A percentile compares a stretch with the other conserved stretches of the same genome.
Conservation (phyloP, 768 basidiomycete species). For the Xerocomellus chrysenteron region DNA sequence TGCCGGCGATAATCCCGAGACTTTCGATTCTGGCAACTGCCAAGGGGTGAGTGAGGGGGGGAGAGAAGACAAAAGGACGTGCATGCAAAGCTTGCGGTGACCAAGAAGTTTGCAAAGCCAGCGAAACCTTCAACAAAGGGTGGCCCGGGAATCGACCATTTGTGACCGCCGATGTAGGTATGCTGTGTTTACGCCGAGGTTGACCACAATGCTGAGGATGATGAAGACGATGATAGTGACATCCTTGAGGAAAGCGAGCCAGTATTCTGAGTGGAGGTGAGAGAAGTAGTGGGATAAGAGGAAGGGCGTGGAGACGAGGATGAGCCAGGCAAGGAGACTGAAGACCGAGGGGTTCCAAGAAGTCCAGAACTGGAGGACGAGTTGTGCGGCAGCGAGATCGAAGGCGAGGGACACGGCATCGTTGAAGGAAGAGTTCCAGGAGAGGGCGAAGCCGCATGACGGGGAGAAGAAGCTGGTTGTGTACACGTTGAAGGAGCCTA, state of each 20-base stretch:
- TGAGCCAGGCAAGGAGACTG: conserved; percentile 71
- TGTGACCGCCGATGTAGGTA: conserved; percentile 63
- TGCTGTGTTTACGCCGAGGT: conserved; percentile 74
- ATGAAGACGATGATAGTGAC: conserved; percentile 76
- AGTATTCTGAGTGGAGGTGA: conserved; percentile 58
- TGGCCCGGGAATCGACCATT: conserved; percentile 78
- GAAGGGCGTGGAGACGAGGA: conserved; percentile 50
- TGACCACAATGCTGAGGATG: conserved; percentile 75
- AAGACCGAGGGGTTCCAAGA: conserved; percentile 65
- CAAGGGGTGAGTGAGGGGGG: conserved; percentile 3
- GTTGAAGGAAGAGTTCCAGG: conserved; percentile 92
- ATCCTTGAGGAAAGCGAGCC: conserved; percentile 84
- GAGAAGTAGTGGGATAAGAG: not conserved
- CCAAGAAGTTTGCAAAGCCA: conserved; percentile 78
- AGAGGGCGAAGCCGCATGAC: conserved; percentile 81
- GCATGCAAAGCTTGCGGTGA: conserved; percentile 87
- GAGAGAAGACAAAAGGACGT: conserved; percentile 23
- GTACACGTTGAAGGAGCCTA: conserved; percentile 86
- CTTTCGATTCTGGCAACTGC: conserved; percentile 85
- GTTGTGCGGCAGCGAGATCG: conserved; percentile 82
- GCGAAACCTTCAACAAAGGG: conserved; percentile 86
- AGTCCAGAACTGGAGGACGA: conserved; percentile 78
- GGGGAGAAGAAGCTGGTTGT: conserved; percentile 86
- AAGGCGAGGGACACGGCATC: conserved; percentile 85
- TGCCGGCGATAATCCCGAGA: conserved; percentile 89